Conservation (phyloP, 1,284 basidiomycete species). For the Schizopora paradoxa region DNA sequence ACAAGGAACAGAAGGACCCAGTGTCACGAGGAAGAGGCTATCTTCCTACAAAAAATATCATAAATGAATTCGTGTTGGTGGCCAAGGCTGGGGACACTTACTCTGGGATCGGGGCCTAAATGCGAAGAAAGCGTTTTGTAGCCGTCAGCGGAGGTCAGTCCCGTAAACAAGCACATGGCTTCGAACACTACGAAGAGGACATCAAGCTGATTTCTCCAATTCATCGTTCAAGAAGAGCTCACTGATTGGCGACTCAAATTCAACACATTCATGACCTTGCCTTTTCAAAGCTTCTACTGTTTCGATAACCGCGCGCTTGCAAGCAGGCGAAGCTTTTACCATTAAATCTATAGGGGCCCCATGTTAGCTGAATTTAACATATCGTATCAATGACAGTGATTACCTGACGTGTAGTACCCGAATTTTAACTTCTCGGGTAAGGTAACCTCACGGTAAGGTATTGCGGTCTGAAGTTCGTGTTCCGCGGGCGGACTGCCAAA, state of each 20-base stretch:
- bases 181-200: constrained; percentile 43
- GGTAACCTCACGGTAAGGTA: constrained; percentile 54
- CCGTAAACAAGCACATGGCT: constrained; percentile 61
- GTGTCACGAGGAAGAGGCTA: constrained; percentile 50
- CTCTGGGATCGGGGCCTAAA: constrained; percentile 67
- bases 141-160: constrained; percentile 69
- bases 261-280: constrained; percentile 75
- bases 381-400: constrained; percentile 17
- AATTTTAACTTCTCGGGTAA: constrained; percentile 58
- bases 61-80: not conserved
- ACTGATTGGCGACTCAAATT: constrained; percentile 53
- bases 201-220: not conserved
- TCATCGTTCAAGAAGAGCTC: too few species aligned
- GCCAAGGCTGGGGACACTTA: constrained; percentile 22
- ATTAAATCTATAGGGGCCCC: constrained; percentile 44
- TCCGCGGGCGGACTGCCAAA: constrained; percentile 46
- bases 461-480: constrained; percentile 40
- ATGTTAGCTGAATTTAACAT: constrained; percentile 4
- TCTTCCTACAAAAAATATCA: constrained; percentile 37
- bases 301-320: constrained; percentile 73
- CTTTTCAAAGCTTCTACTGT: constrained; percentile 61
- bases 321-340: constrained; percentile 73
- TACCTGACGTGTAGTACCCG: constrained; percentile 67
- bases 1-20: constrained; percentile 62
- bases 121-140: constrained; percentile 66